Evolutionary conservation across 441 rosid species (phyloP), one percentile per base, ranked within the genome.

Genomic region (Syzygium syzygioides): DNA sequence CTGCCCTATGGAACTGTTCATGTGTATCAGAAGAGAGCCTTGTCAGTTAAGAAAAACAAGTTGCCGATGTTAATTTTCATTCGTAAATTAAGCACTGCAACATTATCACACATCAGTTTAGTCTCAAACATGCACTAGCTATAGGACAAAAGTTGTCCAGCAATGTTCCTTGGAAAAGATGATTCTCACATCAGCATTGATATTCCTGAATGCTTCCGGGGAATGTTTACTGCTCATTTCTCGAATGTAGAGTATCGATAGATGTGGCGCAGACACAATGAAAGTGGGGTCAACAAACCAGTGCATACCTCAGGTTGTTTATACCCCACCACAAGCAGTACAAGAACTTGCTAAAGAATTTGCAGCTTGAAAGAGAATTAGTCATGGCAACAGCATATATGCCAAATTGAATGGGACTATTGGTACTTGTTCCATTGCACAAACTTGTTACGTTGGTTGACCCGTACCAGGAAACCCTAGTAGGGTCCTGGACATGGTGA

Each of bases 321-420:
- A 97, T 90, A 11, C 99, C 99, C 99, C 98, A 96, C 99, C 99
- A 97, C 57, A 97, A 96, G 89, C 98, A 95, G 92, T 96, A 96
- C 55, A 96, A 97, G 94, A 94, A 97, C 89, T 96, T 96, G 94
- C 93, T 89, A 68, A 96, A 80, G 94, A 97, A 97, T 4, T 94
- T 88, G 50, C 98, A 86, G 53, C 91, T 91, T 62, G 96, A 93
- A 32, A 94, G 89, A 50, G 98, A 87, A 53, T 91, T 91, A 55
- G 96, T 93, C 52, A 96, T 95, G 80, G 97, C 96, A 89, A 96
- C 96, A 28, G 94, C 97, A 60, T 93, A 97, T 59, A 97, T 95
- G 64, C 99, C 98, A 60, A 96, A 97, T 86, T 92, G 88, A 83
- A 94, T 96, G 88, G 88, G 93, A 86, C 52, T 90, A 52, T 30